Evolutionary conservation across 345 rosid genomes (phyloP).

Genomic region (Camelina neglecta): DNA sequence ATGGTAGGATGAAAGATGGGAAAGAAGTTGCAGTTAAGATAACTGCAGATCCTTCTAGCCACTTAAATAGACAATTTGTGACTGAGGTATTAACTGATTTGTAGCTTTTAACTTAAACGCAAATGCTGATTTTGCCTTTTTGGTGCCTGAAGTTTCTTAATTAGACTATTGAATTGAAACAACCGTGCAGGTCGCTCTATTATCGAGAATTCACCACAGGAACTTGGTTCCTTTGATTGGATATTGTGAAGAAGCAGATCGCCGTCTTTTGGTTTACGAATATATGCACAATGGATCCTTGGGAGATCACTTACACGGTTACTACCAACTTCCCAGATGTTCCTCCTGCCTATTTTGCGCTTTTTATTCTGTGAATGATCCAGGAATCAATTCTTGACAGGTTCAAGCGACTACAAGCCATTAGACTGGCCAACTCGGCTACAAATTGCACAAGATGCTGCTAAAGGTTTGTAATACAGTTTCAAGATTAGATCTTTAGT

Average conservation of each 20-base stretch:
- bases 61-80: slow-evolving; percentile 78
- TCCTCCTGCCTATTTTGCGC: slow-evolving; percentile 7
- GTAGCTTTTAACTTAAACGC: neutral
- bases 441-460: slow-evolving; percentile 86
- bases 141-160: slow-evolving; percentile 6
- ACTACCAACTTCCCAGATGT: slow-evolving; percentile 12
- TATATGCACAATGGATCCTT: slow-evolving; percentile 97
- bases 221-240: slow-evolving; percentile 96
- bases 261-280: slow-evolving; percentile 80
- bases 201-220: slow-evolving; percentile 98
- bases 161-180: neutral
- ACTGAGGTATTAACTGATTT: slow-evolving; percentile 67
- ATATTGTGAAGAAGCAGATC: slow-evolving; percentile 84
- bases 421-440: slow-evolving; percentile 82
- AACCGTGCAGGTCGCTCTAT: slow-evolving; percentile 71
- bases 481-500: slow-evolving; percentile 12
- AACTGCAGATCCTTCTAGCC: slow-evolving; percentile 71
- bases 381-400: slow-evolving; percentile 46
- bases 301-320: slow-evolving; percentile 84
- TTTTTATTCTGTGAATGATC: neutral
- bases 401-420: slow-evolving; percentile 60
- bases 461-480: slow-evolving; percentile 66
- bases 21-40: slow-evolving; percentile 94
- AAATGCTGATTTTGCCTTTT: slow-evolving; percentile 1
- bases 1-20: slow-evolving; percentile 94